Conservation (phyloP, 2,329 filamentous ascomycete genomes). For the Pseudogymnoascus sp. region DNA sequence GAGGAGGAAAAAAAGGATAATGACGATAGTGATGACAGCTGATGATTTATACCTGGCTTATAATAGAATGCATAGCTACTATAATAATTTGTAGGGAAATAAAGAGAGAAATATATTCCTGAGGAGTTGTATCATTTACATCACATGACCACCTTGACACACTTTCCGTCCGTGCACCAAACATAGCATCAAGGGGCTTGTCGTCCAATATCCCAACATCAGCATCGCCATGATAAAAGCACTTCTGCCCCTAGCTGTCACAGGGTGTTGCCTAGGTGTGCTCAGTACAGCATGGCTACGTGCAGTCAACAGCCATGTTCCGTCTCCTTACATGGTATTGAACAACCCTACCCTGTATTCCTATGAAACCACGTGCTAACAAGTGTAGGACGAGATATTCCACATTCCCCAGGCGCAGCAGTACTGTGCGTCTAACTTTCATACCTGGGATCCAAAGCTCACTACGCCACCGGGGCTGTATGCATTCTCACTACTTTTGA, state of each 20-base stretch:
- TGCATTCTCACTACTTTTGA: conserved; percentile 26
- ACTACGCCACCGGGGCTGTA: conserved; percentile 89
- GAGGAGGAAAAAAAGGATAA: conserved; percentile 16
- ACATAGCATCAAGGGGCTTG: not conserved
- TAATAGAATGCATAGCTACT: not conserved
- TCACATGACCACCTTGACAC: not conserved
- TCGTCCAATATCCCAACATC: not conserved
- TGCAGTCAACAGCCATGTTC: not conserved
- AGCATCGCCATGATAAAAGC: not conserved
- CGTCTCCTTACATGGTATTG: not conserved
- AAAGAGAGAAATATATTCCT: not conserved
- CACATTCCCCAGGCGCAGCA: conserved; percentile 86
- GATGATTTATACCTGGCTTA: not conserved
- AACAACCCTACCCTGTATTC: too few species aligned
- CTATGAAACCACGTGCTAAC: conserved; percentile 5
- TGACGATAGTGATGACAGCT: not conserved
- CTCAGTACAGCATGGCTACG: not conserved
- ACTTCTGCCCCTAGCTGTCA: not conserved
- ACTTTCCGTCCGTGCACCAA: not conserved
- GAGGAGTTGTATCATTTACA: not conserved
- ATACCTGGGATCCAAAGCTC: conserved; percentile 90
- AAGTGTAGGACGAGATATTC: conserved; percentile 67
- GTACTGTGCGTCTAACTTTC: conserved; percentile 70
- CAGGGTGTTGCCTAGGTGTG: not conserved
- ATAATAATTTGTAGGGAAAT: not conserved